Evolutionary conservation across 1,284 basidiomycete genomes (phyloP).

Genomic region (Dichomitus squalens): DNA sequence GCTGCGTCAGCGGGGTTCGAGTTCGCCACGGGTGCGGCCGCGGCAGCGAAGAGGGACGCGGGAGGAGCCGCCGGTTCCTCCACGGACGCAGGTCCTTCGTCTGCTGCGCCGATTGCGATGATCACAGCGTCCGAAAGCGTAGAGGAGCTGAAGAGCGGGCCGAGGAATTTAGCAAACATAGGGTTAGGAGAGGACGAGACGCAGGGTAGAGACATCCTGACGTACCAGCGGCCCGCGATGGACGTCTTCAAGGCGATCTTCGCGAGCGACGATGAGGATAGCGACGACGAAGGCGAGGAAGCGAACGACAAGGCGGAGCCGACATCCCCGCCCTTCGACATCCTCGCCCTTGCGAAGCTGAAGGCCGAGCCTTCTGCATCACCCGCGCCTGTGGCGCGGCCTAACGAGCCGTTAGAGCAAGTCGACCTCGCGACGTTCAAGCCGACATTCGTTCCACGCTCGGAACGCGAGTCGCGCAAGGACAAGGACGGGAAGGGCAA

Average conservation of each 20-base stretch:
- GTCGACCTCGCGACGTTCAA: conserved; percentile 72
- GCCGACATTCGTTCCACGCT: conserved; percentile 77
- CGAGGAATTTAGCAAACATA: conserved; percentile 71
- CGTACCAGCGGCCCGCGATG: conserved; percentile 85
- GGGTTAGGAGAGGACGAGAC: conserved; percentile 87
- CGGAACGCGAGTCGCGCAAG: conserved; percentile 35
- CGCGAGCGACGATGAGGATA: conserved; percentile 86
- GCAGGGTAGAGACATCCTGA: conserved; percentile 85
- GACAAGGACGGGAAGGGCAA: conserved; percentile 39
- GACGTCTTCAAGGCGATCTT: conserved; percentile 97
- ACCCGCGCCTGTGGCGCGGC: background rate
- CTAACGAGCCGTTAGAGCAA: conserved; percentile 29
- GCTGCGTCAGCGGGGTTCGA: conserved; percentile 20
- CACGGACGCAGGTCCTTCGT: background rate
- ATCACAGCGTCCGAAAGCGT: conserved; percentile 16
- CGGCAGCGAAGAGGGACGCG: conserved; percentile 18
- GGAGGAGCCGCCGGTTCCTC: background rate
- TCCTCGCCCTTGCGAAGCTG: conserved; percentile 1
- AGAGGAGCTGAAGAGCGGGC: conserved; percentile 28
- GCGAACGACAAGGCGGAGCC: conserved; percentile 10
- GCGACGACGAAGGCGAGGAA: conserved; percentile 62
- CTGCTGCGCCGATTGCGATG: conserved; percentile 23
- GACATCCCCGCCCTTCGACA: conserved; percentile 19
- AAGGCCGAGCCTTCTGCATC: conserved; percentile 4
- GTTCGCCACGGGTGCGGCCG: conserved; percentile 22